Conservation (phyloP, 345 rosid genomes). For the Tarenaya hassleriana region DNA sequence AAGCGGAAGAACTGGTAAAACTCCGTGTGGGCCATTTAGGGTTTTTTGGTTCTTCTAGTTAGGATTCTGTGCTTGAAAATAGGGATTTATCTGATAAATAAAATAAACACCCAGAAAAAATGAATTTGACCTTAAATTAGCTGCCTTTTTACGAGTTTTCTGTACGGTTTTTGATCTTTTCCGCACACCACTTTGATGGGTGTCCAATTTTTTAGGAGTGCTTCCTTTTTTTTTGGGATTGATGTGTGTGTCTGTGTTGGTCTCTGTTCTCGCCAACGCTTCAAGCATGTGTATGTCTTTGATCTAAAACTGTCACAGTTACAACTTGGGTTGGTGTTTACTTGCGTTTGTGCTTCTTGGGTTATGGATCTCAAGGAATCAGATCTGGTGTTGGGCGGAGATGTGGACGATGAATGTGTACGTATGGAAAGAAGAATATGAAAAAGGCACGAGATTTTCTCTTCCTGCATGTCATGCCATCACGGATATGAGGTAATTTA, state of each 20-base stretch:
- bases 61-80: neutral
- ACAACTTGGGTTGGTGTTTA: slow-evolving; percentile 1
- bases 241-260: neutral
- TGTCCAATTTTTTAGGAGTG: neutral
- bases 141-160: too few species aligned
- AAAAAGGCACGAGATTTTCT: slow-evolving; percentile 93
- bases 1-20: slow-evolving; percentile 83
- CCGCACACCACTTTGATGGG: neutral
- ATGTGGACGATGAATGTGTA: slow-evolving; percentile 93
- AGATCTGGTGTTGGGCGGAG: slow-evolving; percentile 96
- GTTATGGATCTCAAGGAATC: slow-evolving; percentile 50
- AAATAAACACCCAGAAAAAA: too few species aligned
- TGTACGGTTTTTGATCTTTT: too few species aligned
- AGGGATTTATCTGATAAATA: neutral
- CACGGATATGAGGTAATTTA: slow-evolving; percentile 86
- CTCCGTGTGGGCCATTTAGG: neutral
- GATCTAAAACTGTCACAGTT: neutral
- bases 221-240: neutral
- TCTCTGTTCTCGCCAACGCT: neutral
- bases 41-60: neutral
- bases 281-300: slow-evolving; percentile 2
- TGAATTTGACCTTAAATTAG: too few species aligned
- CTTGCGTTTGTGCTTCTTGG: neutral
- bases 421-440: slow-evolving; percentile 75
- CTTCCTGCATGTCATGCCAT: slow-evolving; percentile 89